Base-by-base conservation (phyloP, 1,139 yeast genomes). In the Diutina mesorugosa region DNA sequence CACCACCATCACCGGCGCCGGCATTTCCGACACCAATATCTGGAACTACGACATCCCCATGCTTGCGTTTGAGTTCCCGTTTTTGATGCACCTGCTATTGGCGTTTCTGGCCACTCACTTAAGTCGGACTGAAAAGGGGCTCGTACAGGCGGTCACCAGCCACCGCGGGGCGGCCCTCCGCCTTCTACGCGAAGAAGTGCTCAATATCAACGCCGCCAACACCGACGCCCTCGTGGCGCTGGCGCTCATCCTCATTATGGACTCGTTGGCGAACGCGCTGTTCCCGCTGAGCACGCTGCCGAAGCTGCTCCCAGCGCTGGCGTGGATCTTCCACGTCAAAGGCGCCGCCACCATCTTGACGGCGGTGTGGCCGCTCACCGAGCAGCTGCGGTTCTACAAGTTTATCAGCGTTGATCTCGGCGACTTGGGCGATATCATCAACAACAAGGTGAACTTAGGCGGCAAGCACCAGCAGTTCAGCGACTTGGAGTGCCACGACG, bases 251-350 rank as follows among this genome's bases (percentile, higher is more conserved):
- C 73, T 91, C 57, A 90, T 90, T 58, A 87, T 91, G 87, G 98
- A 91, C 67, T 87, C 97, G 0, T 73, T 91, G 60, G 98, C 98
- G 3, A 91, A 91, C 69, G 97, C 97, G 0, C 83, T 95, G 2
- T 76, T 85, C 53, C 90, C 96, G 2, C 76, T 81, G 5, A 76
- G 84, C 3, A 78, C 85, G 38, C 72, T 77, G 4, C 79, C 79
- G 4, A 83, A 83, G 62, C 80, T 89, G 5, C 72, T 90, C 57
- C 96, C 97, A 1, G 93, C 97, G 1, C 85, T 93, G 7, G 96
- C 97, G 0, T 91, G 98, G 98, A 85, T 91, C 58, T 93, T 90
- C 73, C 97, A 91, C 66, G 97, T 91, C 14, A 88, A 95, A 64
- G 98, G 97, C 28, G 97, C 97, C 0, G 97, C 97, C 4, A 91